These are phyloP conservation scores for Acanthamoeba triangularis DNA, from an alignment of 208 protist genomes.

Conservation along the genomic window DNA sequence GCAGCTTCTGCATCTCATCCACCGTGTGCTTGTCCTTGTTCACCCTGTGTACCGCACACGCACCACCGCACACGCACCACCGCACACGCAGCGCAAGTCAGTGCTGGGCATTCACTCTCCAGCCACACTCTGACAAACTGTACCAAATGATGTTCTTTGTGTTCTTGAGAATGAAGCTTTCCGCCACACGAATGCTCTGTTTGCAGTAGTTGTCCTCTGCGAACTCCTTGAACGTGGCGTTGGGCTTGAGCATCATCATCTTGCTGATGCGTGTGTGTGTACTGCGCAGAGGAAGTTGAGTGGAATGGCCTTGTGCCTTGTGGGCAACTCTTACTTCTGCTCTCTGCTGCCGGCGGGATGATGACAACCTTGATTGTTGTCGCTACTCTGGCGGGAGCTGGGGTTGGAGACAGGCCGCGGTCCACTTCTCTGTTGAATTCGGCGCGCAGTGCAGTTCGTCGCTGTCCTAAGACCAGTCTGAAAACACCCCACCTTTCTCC, in stretches of 20 bases:
- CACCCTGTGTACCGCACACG: neutral
- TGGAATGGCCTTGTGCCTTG: too few species aligned
- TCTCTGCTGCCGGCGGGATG: neutral
- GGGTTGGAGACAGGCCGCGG: neutral
- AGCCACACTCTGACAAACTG: too few species aligned
- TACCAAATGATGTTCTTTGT: slow-evolving; percentile 67
- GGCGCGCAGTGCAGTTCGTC: neutral
- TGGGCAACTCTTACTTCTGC: too few species aligned
- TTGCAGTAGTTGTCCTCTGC: slow-evolving; percentile 45
- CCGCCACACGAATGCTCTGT: slow-evolving; percentile 51
- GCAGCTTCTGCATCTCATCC: slow-evolving; percentile 71
- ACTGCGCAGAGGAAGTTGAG: neutral
- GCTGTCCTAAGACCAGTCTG: neutral
- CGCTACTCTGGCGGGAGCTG: neutral
- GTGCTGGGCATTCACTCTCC: neutral
- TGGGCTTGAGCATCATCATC: slow-evolving; percentile 6
- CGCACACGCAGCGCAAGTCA: neutral
- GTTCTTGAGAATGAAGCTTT: slow-evolving; percentile 59
- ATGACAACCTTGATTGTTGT: neutral
- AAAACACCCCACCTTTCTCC: slow-evolving; percentile 14
- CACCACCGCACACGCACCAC: neutral
- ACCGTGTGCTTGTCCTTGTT: slow-evolving; percentile 74
- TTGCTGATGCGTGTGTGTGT: neutral
- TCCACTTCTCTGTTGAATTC: slow-evolving; percentile 16
- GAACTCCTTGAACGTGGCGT: slow-evolving; percentile 7